Conservation (phyloP, 2,329 filamentous ascomycete species). For the Fusarium sp. region DNA sequence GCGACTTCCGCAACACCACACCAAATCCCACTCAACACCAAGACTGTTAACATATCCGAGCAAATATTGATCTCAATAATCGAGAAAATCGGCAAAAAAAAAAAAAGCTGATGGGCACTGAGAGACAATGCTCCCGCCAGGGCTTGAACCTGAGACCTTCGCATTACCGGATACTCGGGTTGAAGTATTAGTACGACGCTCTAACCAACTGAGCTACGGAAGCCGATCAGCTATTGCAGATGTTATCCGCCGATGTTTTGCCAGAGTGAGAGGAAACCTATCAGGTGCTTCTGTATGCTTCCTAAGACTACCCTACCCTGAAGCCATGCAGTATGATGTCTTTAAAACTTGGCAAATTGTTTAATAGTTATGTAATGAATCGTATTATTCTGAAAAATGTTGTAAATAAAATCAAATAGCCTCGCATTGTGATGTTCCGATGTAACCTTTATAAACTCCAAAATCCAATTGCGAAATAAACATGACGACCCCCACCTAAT, state of each 20-base stretch:
- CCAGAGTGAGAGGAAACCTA: accelerated
- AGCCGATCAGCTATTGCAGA: conserved; percentile 37
- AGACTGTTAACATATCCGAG: neutral
- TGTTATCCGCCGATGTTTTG: neutral
- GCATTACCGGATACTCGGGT: conserved; percentile 40
- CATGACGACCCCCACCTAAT: conserved; percentile 10
- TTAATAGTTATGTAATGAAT: no score
- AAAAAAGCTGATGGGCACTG: conserved; percentile 30
- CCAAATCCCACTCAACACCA: neutral
- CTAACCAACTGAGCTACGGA: conserved; percentile 49
- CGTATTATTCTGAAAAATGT: neutral
- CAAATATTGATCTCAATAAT: neutral
- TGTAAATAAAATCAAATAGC: no score
- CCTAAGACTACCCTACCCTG: neutral
- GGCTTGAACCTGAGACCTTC: conserved; percentile 48
- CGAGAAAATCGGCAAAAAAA: neutral
- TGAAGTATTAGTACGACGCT: conserved; percentile 47
- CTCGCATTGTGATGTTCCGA: neutral
- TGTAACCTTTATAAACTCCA: conserved; percentile 5
- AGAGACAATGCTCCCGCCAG: conserved; percentile 44
- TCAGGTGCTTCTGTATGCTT: neutral
- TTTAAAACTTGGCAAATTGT: neutral
- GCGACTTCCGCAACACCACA: neutral
- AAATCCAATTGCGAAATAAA: neutral
- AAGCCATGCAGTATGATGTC: neutral